Percentiles rank a stretch among this genome's conserved stretches.
Evolutionary conservation across 352 stramenopile genomes (phyloP).

Genomic region (Pythium vanterpoolii): DNA sequence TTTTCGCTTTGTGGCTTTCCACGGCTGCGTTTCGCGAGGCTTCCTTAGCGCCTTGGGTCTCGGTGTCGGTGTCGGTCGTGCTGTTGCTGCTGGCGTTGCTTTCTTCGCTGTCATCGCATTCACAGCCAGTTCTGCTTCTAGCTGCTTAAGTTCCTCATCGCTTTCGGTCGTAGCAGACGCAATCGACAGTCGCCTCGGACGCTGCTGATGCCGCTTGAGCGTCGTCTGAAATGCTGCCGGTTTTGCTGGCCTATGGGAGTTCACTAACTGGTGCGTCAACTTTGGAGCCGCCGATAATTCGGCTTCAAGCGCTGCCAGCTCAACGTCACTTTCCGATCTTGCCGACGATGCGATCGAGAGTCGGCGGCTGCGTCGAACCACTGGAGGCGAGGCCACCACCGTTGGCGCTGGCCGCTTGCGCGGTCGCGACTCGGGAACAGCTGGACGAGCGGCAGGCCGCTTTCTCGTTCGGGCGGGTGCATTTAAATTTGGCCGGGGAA

Average conservation of each 20-base stretch:
- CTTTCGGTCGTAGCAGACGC: slow-evolving; percentile 27
- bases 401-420: not conserved
- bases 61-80: not conserved
- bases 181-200: slow-evolving; percentile 18
- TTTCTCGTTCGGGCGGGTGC: not conserved
- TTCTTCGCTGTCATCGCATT: not conserved
- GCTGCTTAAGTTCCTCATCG: slow-evolving; percentile 29
- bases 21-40: not conserved
- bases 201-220: not conserved
- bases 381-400: no score
- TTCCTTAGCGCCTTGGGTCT: no score
- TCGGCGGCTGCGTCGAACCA: slow-evolving; percentile 2
- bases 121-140: slow-evolving; percentile 29
- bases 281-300: not conserved
- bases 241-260: slow-evolving; percentile 1
- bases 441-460: not conserved
- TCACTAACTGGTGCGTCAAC: not conserved
- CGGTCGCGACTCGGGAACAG: not conserved
- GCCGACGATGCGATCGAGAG: slow-evolving; percentile 18
- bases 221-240: not conserved
- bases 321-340: slow-evolving; percentile 28
- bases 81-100: not conserved
- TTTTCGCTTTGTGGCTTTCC: not conserved
- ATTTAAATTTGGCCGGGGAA: no score
- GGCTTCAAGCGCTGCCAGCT: slow-evolving; percentile 31